These are phyloP conservation scores for Triadica sebifera DNA, from an alignment of 345 rosid species.

Conservation along the genomic window DNA sequence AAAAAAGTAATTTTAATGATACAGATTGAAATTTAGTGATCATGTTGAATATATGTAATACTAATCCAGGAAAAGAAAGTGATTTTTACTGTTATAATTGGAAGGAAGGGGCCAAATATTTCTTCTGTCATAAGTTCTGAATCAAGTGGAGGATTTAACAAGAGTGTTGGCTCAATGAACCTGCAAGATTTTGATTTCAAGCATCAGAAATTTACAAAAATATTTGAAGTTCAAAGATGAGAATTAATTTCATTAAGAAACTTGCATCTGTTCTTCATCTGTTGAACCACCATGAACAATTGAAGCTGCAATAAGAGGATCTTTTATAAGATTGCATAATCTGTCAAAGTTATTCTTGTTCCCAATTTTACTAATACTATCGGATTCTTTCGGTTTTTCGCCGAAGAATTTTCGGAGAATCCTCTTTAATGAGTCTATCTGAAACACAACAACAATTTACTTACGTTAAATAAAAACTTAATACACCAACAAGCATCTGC, in stretches of 20 bases:
- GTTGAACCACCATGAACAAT: slow-evolving; percentile 65
- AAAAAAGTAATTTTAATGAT: no score
- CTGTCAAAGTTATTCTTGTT: slow-evolving; percentile 55
- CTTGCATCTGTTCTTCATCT: slow-evolving; percentile 63
- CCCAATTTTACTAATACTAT: slow-evolving; percentile 50
- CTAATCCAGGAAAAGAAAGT: not conserved
- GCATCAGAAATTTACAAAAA: not conserved
- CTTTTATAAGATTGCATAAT: slow-evolving; percentile 45
- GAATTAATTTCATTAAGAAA: not conserved
- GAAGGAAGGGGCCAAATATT: slow-evolving; percentile 70
- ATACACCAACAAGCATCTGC: not conserved
- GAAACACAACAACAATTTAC: slow-evolving; percentile 18
- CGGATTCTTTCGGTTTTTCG: slow-evolving; percentile 48
- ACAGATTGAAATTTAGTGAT: no score
- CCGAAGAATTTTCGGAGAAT: slow-evolving; percentile 55
- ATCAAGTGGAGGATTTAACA: slow-evolving; percentile 63
- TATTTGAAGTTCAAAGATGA: not conserved
- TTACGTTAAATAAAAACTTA: not conserved
- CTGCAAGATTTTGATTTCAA: slow-evolving; percentile 24
- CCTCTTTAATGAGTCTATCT: slow-evolving; percentile 61
- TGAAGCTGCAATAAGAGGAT: slow-evolving; percentile 60
- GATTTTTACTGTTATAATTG: slow-evolving; percentile 51
- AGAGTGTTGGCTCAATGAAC: slow-evolving; percentile 61
- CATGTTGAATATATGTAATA: no score
- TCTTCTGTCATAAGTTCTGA: slow-evolving; percentile 59